Evolutionary conservation across 2,329 filamentous ascomycete genomes (phyloP).

Genomic region (Phyllachora maydis): DNA sequence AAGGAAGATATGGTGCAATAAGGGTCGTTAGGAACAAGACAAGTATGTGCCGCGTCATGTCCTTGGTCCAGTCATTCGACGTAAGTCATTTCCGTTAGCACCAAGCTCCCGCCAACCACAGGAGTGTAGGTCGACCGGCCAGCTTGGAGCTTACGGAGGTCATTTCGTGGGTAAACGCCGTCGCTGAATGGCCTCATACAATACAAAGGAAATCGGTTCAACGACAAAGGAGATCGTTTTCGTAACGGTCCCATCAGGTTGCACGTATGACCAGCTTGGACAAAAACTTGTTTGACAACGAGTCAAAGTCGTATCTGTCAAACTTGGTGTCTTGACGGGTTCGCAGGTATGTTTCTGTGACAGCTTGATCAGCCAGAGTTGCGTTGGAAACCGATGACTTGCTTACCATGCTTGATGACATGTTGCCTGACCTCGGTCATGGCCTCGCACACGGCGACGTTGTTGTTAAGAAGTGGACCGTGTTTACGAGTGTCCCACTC

Average conservation of each 20-base stretch:
- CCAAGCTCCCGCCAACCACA: too few species aligned
- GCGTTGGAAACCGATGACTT: slow-evolving; percentile 14
- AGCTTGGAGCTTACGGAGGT: too few species aligned
- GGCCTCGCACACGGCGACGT: slow-evolving; percentile 78
- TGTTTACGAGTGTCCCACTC: slow-evolving; percentile 92
- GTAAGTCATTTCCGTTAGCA: too few species aligned
- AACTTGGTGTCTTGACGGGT: slow-evolving; percentile 64
- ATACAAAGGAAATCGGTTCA: slow-evolving; percentile 1
- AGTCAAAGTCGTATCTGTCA: slow-evolving; percentile 84
- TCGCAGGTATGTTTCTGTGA: slow-evolving; percentile 65
- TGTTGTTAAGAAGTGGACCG: slow-evolving; percentile 77
- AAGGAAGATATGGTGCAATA: too few species aligned
- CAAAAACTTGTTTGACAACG: slow-evolving; percentile 89
- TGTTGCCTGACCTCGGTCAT: slow-evolving; percentile 91
- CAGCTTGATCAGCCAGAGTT: not conserved
- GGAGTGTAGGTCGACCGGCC: too few species aligned
- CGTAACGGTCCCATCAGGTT: slow-evolving; percentile 40
- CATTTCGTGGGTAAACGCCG: too few species aligned
- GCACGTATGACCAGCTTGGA: slow-evolving; percentile 91
- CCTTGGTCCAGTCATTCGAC: too few species aligned
- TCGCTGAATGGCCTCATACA: slow-evolving; percentile 8
- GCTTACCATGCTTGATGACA: slow-evolving; percentile 87
- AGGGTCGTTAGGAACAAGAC: too few species aligned
- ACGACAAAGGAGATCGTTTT: slow-evolving; percentile 1
- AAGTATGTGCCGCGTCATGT: too few species aligned